Conservation (phyloP, 139 green algal species). For the Diplosphaera chodatii region DNA sequence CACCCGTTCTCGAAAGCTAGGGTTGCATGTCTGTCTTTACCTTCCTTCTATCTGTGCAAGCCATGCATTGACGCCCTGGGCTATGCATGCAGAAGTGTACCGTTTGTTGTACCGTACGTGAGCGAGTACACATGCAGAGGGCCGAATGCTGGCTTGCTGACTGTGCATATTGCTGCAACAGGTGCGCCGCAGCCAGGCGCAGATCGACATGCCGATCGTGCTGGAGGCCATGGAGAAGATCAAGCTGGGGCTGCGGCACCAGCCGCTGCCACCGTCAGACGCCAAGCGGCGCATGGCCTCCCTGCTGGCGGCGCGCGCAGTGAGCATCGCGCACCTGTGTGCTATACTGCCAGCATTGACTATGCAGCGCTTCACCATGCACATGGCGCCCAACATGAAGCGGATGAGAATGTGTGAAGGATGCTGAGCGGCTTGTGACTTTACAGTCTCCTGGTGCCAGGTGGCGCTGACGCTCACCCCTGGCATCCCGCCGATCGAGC, state of each 20-base stretch:
- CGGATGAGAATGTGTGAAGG: too few relatives aligned
- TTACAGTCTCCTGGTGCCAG: too few relatives aligned
- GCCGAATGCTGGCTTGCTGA: too few relatives aligned
- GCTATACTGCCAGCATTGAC: too few relatives aligned
- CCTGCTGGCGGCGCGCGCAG: conserved; percentile 38
- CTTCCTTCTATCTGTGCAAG: too few relatives aligned
- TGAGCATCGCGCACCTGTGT: conserved; percentile 6
- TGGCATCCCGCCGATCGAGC: conserved; percentile 42
- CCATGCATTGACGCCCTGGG: not conserved
- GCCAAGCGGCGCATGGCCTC: conserved; percentile 30
- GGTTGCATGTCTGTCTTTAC: too few relatives aligned
- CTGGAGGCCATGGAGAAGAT: conserved; percentile 49
- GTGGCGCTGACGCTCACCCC: conserved; percentile 42
- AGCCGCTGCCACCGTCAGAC: conserved; percentile 21
- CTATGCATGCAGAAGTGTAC: not conserved
- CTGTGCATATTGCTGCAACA: conserved; percentile 12
- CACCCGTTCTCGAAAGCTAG: not conserved
- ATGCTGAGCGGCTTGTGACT: too few relatives aligned
- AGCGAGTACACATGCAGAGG: too few relatives aligned
- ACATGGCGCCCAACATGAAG: too few relatives aligned
- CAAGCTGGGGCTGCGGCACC: conserved; percentile 39
- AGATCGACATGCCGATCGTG: conserved; percentile 40
- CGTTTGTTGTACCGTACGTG: too few relatives aligned
- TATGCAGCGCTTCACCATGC: too few relatives aligned
- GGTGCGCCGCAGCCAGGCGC: conserved; percentile 18